Base-by-base conservation (phyloP, 106 monocot genomes). In the Platanthera zijinensis region DNA sequence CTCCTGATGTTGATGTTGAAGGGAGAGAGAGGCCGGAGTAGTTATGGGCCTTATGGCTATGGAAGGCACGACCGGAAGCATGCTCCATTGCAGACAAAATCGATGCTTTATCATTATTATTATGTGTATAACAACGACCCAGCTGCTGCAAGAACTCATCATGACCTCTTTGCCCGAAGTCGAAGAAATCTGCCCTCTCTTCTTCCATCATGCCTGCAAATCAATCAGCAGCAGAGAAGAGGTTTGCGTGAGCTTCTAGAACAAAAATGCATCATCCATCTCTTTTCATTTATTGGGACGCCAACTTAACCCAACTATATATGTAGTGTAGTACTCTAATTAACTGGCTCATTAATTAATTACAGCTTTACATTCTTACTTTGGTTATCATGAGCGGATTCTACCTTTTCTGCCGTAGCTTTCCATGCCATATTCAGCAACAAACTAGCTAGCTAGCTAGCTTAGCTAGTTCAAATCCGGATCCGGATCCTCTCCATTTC, bases 201-300 rank as follows among this genome's bases (percentile, higher is more conserved):
- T 50, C 10, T 7, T 10, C 72, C 14, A 18, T 18, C 10, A 10
- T 50, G 51, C 51, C 51, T 72, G 72, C 12, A 72, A 72, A 70
- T 39, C 39, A 70, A 25, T 25, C 25, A 25, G 25, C 25, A 25
- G 25, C 25, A 25, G 25, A 25, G 48, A 12, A 10, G 2, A 62
- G 13, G n/a, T 47, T 70, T 70, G 70, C 70, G 70, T 70, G 17
- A 70, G 70, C 70, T 70, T 70, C 70, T 48, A 7, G n/a, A 25
- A 25, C 25, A 25, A 25, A 70, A 70, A n/a, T 15, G 17, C 17
- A 70, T 70, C 15, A 70, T 70, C 3, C 3, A 14, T 70, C 48
- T 70, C 45, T 14, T 5, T 66, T 66, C 11, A 70, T 70, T 70
- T 70, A 46, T 47, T 70, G 48, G n/a, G 17, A 48, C 0, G 67